Evolutionary conservation across 345 rosid species (phyloP), one percentile per base, ranked within the genome.

Genomic region (Citrus reticulata): DNA sequence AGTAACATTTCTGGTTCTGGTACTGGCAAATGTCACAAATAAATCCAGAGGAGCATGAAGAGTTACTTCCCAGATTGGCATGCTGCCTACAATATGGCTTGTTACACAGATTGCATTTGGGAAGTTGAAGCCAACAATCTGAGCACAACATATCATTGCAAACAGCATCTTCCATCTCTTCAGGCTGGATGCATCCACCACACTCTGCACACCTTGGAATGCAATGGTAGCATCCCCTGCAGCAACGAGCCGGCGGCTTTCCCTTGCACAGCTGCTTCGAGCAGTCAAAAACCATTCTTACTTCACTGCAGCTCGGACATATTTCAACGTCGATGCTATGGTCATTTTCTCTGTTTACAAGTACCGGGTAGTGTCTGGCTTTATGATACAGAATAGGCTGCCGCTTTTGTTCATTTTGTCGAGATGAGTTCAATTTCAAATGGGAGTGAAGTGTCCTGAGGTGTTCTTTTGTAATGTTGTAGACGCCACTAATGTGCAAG

Each of bases 91-190:
- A 93, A 32, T 91, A 91, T 0, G 97, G 95, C 78, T 83, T 87
- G 77, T 93, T 92, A 61, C 99, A 93, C 60, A 83, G 85, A 59
- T 78, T 82, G 57, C 99, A 95, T 81, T 93, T 93, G 0, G 94
- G 89, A 54, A 93, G 91, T 60, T 29, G 83, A 76, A 91, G 84
- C 98, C 99, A 95, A 74, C 98, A 93, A 5, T 77, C 78, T 58
- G 79, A 83, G 81, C 98, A 93, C 76, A 92, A 35, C 11, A 80
- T 55, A 34, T 90, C 95, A 0, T 58, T 60, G 30, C 96, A 93
- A 19, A 84, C 83, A 40, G 92, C 78, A 71, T 89, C 91, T 60
- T 89, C 95, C 54, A 70, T 24, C 71, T 89, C 91, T 0, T 82
- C 90, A 4, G 65, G 46, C 32, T 80, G 81, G 4, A 88, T 75